phyloP scores from a whole-genome alignment of 441 rosid genomes.

The Syzygium malaccense region DNA sequence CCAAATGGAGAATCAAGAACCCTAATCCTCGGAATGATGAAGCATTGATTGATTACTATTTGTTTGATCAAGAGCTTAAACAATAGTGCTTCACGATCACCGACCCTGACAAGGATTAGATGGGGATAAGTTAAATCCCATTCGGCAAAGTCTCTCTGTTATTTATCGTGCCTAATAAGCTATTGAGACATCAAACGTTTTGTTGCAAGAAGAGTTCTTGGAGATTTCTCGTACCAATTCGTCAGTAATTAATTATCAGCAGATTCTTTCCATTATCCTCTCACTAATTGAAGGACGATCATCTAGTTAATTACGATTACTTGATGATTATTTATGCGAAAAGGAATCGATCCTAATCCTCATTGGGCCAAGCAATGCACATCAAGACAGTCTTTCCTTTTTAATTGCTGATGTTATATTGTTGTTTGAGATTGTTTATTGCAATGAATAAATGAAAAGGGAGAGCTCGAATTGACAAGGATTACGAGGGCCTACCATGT shows the following conservation, averaged over 20 bases:
- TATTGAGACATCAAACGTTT: not conserved
- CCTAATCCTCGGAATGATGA: not conserved
- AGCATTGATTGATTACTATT: not conserved
- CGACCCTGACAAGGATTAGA: not conserved
- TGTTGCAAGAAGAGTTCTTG: not conserved
- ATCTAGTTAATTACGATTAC: not conserved
- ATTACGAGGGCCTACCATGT: slow-evolving; percentile 40
- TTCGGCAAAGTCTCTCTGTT: not conserved
- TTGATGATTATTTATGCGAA: not conserved
- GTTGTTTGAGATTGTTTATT: not conserved
- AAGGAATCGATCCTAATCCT: not conserved
- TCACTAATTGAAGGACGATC: not conserved
- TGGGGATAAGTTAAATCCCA: not conserved
- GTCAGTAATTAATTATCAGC: not conserved
- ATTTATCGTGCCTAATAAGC: not conserved
- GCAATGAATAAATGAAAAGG: not conserved
- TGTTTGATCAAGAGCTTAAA: not conserved
- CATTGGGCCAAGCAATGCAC: not conserved
- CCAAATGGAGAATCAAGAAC: not conserved
- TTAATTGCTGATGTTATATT: not conserved
- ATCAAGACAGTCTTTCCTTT: not conserved
- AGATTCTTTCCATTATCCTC: not conserved
- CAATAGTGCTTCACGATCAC: not conserved
- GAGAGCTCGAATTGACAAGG: not conserved
- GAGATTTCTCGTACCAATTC: not conserved